Conservation (phyloP, 1,139 yeast species). For the Nakaseomyces nivariensis region DNA sequence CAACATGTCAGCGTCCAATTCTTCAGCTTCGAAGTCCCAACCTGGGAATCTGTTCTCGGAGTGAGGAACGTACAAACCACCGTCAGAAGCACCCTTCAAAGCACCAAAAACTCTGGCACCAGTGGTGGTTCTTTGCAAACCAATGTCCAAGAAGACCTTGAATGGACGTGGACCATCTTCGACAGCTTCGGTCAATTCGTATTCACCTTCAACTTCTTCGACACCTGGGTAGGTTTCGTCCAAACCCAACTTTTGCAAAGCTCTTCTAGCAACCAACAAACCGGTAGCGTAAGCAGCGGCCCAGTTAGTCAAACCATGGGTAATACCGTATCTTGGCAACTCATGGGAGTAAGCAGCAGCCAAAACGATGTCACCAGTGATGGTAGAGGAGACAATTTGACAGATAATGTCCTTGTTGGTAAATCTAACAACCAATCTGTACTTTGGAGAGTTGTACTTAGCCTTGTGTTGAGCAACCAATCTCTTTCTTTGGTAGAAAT, state of each 20-base stretch:
- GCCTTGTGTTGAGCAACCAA: conserved; percentile 99
- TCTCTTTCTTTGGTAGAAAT: conserved; percentile 99
- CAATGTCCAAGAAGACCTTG: conserved; percentile 98
- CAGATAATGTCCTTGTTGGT: conserved; percentile 99
- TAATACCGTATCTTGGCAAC: conserved; percentile 95
- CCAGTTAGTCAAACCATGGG: conserved; percentile 99
- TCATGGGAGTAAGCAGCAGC: conserved; percentile 99
- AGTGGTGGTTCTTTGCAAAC: conserved; percentile 99
- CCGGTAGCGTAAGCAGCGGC: conserved; percentile 99
- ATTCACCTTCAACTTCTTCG: conserved; percentile 99
- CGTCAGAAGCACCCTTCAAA: conserved; percentile 99
- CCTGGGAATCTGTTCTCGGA: conserved; percentile 99
- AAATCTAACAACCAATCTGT: conserved; percentile 99
- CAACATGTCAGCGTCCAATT: conserved; percentile 93
- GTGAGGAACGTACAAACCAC: conserved; percentile 99
- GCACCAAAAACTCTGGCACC: conserved; percentile 99
- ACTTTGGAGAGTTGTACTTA: conserved; percentile 98
- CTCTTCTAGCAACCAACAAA: conserved; percentile 98
- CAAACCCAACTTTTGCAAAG: conserved; percentile 93
- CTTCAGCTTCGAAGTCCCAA: conserved; percentile 98
- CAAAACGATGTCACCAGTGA: conserved; percentile 92
- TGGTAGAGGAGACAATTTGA: conserved; percentile 93
- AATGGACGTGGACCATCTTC: conserved; percentile 99
- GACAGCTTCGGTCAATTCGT: conserved; percentile 94
- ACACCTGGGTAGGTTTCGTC: conserved; percentile 98